A percentile compares a stretch with the other conserved stretches of the same genome.
phyloP scores from a whole-genome alignment of 768 basidiomycete genomes.

The Macrolepiota dolichaula region DNA sequence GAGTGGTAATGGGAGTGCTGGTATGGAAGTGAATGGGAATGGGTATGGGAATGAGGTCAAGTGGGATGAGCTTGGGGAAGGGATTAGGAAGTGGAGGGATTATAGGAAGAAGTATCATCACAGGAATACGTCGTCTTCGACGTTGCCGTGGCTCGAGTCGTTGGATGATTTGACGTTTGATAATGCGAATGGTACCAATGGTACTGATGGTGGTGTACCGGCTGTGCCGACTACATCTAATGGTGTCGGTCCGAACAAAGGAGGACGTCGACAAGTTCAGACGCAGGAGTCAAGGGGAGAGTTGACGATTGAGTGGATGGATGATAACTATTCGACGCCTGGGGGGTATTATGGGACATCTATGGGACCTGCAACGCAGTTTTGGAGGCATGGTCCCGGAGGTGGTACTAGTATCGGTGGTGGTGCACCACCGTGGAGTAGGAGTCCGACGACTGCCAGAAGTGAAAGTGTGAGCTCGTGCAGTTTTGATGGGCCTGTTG shows the following conservation, averaged over 20 bases:
- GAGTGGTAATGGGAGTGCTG: not conserved
- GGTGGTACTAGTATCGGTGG: not conserved
- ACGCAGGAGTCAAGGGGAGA: slow-evolving; percentile 3
- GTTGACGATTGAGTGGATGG: slow-evolving; percentile 8
- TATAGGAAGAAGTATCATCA: slow-evolving; percentile 1
- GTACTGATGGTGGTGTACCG: not conserved
- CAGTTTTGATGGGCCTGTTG: not conserved
- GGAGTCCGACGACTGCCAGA: not conserved
- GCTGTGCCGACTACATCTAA: no score
- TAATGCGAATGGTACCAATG: not conserved
- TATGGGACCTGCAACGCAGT: slow-evolving; percentile 9
- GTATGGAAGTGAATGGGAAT: not conserved
- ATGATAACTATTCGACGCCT: slow-evolving; percentile 9
- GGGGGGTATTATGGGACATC: slow-evolving; percentile 9
- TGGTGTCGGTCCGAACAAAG: not conserved
- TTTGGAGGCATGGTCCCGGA: slow-evolving; percentile 2
- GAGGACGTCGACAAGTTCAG: not conserved
- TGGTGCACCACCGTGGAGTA: not conserved
- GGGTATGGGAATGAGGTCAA: not conserved
- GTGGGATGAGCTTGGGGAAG: not conserved
- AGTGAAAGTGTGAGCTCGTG: not conserved
- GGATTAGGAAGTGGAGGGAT: not conserved
- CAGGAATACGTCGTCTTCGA: slow-evolving; percentile 1
- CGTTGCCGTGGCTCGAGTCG: slow-evolving; percentile 5
- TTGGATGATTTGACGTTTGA: slow-evolving; percentile 1